Evolutionary conservation across 768 basidiomycete genomes (phyloP).

Genomic region (Phanerochaete sordida): DNA sequence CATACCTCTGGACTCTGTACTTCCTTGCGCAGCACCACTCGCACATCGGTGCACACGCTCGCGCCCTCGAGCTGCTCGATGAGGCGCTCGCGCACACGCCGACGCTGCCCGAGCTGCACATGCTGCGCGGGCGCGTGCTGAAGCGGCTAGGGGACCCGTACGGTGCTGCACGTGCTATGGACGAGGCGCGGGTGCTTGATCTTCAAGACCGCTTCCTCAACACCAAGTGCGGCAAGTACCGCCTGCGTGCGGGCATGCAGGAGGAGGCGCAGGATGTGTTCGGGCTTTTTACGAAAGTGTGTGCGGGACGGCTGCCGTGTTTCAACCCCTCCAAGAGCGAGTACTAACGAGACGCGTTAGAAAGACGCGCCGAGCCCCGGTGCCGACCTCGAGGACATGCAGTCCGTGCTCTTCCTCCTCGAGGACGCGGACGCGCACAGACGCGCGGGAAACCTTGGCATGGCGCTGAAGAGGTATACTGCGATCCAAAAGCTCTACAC

Average conservation of each 20-base stretch:
- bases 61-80: constrained; percentile 60
- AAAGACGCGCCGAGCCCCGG: constrained; percentile 79
- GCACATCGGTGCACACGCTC: constrained; percentile 44
- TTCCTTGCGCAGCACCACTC: constrained; percentile 91
- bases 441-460: constrained; percentile 58
- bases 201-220: constrained; percentile 95
- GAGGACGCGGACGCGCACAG: constrained; percentile 78
- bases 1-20: constrained; percentile 92
- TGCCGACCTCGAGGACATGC: constrained; percentile 92
- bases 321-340: neutral
- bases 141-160: constrained; percentile 82
- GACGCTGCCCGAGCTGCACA: constrained; percentile 86
- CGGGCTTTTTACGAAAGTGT: constrained; percentile 89
- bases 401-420: constrained; percentile 80
- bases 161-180: constrained; percentile 71
- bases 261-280: constrained; percentile 72
- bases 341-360: constrained; percentile 34
- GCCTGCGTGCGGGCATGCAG: constrained; percentile 75
- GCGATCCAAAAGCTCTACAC: constrained; percentile 80
- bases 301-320: constrained; percentile 11
- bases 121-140: constrained; percentile 75
- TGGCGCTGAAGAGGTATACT: constrained; percentile 85
- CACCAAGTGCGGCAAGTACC: constrained; percentile 90
- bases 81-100: constrained; percentile 81
- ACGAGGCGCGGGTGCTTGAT: constrained; percentile 82